Evolutionary conservation across 768 basidiomycete genomes (phyloP).

Genomic region (Psilocybe sp.): DNA sequence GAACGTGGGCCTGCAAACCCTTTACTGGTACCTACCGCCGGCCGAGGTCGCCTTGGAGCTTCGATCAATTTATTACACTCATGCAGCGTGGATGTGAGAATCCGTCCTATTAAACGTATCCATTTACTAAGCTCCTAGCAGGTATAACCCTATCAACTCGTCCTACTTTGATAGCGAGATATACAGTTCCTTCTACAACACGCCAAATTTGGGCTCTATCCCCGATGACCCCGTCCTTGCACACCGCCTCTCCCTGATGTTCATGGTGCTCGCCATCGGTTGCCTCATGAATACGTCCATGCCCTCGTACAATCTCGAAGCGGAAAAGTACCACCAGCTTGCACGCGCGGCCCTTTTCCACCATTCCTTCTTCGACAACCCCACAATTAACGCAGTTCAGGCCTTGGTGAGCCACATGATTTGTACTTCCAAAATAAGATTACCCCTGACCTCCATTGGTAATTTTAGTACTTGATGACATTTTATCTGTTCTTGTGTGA

Average conservation of each 20-base stretch:
- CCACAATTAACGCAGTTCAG: constrained; percentile 66
- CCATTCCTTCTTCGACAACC: constrained; percentile 62
- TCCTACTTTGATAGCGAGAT: constrained; percentile 62
- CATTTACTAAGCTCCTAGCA: constrained; percentile 19
- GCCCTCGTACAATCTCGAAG: constrained; percentile 61
- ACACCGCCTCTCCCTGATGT: constrained; percentile 64
- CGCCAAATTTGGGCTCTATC: constrained; percentile 35
- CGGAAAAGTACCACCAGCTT: constrained; percentile 68
- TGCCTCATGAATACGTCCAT: constrained; percentile 56
- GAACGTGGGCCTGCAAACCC: constrained; percentile 48
- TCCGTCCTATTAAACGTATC: neutral
- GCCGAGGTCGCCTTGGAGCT: constrained; percentile 58
- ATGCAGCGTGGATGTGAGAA: constrained; percentile 68
- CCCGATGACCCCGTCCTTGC: constrained; percentile 49
- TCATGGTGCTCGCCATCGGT: constrained; percentile 67
- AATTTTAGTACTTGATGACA: constrained; percentile 60
- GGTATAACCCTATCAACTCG: constrained; percentile 66
- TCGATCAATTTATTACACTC: constrained; percentile 56
- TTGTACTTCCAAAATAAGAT: neutral
- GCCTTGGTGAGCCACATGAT: constrained; percentile 46
- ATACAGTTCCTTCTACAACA: constrained; percentile 53
- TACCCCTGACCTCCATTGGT: neutral
- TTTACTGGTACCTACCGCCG: constrained; percentile 71
- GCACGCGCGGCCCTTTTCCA: constrained; percentile 65
- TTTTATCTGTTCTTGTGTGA: constrained; percentile 69